Evolutionary conservation across 306 rosid genomes (phyloP), one percentile per base, ranked within the genome.

Genomic region (Dryas drummondii): DNA sequence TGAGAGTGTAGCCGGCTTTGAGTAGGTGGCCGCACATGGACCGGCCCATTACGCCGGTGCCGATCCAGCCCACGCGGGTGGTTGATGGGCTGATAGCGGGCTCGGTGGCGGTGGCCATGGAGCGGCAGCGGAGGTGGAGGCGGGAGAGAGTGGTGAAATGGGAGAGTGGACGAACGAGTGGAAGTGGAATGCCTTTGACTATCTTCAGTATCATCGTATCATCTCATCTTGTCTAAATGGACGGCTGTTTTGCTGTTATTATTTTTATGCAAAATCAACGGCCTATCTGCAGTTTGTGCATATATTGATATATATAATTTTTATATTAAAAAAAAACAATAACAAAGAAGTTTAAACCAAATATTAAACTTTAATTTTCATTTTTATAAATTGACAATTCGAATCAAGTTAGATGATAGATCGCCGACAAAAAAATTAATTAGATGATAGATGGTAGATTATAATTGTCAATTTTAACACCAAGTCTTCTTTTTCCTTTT

Each of bases 61-160:
- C 98, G 83, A 93, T 91, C 97, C 98, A 93, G 44, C 98, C 98
- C 67, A 93, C 82, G 7, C 97, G 96, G 19, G 94, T 89, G 68
- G 49, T 88, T 11, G 91, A 80, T 13, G 98, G 97, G 89, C 62
- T 85, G 1, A 63, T 7, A 15, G 81, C 13, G 71, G 79, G 74
- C 50, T 81, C 92, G 44, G 82, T 3, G 73, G 72, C 4, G 51
- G 84, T 32, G 49, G 97, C 86, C 96, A 91, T 93, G 67, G 81
- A 44, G 85, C 70, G 85, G 65, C 76, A 81, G 79, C 71, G 54
- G 78, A 2, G 37, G 54, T n/a, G 52, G 16, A 27, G 42, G 71
- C 10, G 52, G 72, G 22, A 65, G 77, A 59, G 85, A 37, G 68
- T 7, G 68, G 42, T 16, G 81, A 22, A 50, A 42, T 32, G 70